These are phyloP conservation scores for Chlorella vulgaris DNA, from an alignment of 139 green algal species.

Conservation along the genomic window DNA sequence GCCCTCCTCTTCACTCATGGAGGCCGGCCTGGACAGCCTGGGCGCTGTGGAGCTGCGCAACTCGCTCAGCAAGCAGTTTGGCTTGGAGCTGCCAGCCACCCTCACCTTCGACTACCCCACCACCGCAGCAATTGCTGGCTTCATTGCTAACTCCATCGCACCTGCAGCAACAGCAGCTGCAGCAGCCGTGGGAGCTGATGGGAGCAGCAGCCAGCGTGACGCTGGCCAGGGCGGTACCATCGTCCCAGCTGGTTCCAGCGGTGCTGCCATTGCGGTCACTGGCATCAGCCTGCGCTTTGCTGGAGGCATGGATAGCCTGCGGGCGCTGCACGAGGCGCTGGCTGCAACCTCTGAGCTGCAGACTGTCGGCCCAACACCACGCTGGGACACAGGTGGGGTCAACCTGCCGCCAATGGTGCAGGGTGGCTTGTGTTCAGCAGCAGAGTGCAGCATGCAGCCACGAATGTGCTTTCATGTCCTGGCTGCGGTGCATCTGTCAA, in stretches of 20 bases:
- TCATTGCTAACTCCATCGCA: constrained; percentile 39
- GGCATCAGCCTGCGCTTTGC: constrained; percentile 48
- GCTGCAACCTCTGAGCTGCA: constrained; percentile 64
- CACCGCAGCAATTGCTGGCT: constrained; percentile 46
- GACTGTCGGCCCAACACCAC: constrained; percentile 46
- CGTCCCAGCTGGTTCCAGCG: neutral
- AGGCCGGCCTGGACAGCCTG: constrained; percentile 71
- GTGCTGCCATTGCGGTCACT: constrained; percentile 37
- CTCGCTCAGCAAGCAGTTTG: constrained; percentile 63
- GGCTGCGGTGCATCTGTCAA: too few species aligned
- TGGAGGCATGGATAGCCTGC: constrained; percentile 39
- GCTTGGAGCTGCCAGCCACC: constrained; percentile 65
- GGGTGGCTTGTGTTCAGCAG: too few species aligned
- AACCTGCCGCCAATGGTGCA: too few species aligned
- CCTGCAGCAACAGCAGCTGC: neutral
- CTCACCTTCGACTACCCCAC: constrained; percentile 80
- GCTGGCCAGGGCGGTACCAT: too few species aligned
- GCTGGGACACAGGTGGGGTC: constrained; percentile 66
- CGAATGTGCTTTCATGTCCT: neutral
- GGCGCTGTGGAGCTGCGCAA: constrained; percentile 85
- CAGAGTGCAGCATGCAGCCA: too few species aligned
- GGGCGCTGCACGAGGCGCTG: constrained; percentile 44
- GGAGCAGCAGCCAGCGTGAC: neutral
- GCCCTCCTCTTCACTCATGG: constrained; percentile 57
- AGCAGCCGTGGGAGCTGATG: neutral